These are phyloP conservation scores for Malbranchea zuffiana DNA, from an alignment of 2,329 filamentous ascomycete species.

Conservation along the genomic window DNA sequence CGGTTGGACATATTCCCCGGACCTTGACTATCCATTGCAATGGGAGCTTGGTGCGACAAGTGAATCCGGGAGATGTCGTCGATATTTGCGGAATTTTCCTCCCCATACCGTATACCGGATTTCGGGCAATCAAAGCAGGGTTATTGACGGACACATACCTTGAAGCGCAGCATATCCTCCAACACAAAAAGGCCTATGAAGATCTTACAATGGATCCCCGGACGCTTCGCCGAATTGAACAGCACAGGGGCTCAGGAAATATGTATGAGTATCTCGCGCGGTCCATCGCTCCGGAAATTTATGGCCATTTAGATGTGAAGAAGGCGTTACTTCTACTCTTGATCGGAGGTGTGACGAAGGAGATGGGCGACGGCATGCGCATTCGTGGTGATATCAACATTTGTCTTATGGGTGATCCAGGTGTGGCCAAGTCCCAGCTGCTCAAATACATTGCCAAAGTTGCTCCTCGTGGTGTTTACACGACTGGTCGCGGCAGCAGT, in stretches of 20 bases:
- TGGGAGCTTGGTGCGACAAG: slow-evolving; percentile 69
- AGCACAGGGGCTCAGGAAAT: slow-evolving; percentile 73
- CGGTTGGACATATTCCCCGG: slow-evolving; percentile 91
- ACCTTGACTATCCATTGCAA: slow-evolving; percentile 83
- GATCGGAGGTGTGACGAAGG: slow-evolving; percentile 90
- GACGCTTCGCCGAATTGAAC: slow-evolving; percentile 72
- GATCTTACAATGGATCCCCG: slow-evolving; percentile 74
- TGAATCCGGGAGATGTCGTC: slow-evolving; percentile 89
- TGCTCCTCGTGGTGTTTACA: slow-evolving; percentile 80
- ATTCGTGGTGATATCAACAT: slow-evolving; percentile 99
- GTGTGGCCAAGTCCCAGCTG: slow-evolving; percentile 97
- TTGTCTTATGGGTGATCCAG: slow-evolving; percentile 97
- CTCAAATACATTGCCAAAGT: slow-evolving; percentile 99
- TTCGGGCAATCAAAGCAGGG: slow-evolving; percentile 90
- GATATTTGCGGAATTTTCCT: slow-evolving; percentile 93
- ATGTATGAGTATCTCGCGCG: slow-evolving; percentile 92
- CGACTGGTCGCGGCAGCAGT: slow-evolving; percentile 69
- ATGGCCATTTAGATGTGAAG: slow-evolving; percentile 91
- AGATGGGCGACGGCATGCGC: slow-evolving; percentile 96
- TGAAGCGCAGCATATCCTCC: slow-evolving; percentile 82
- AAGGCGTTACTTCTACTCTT: slow-evolving; percentile 91
- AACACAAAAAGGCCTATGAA: slow-evolving; percentile 98
- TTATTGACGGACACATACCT: slow-evolving; percentile 95
- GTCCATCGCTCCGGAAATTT: slow-evolving; percentile 96
- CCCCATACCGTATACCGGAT: slow-evolving; percentile 96